Percentiles rank a stretch among this genome's conserved stretches.
phyloP scores from a whole-genome alignment of 2,329 filamentous ascomycete species.

The Fusarium sp. region DNA sequence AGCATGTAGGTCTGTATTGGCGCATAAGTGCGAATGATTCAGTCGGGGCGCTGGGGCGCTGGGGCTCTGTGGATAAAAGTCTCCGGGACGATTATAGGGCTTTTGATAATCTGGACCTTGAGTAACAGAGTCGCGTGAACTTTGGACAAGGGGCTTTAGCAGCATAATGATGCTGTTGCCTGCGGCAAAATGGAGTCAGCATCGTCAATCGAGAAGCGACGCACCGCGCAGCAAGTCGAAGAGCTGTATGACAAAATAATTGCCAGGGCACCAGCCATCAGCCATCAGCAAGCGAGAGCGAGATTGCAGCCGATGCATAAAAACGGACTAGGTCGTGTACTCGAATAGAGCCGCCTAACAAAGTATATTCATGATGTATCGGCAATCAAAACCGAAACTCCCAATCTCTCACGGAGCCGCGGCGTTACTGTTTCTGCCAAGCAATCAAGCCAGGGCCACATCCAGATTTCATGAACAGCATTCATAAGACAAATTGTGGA shows the following conservation, averaged over 20 bases:
- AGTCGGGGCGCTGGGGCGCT: constrained; percentile 27
- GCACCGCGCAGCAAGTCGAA: constrained; percentile 6
- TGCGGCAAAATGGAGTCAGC: constrained; percentile 36
- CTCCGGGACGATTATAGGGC: constrained; percentile 29
- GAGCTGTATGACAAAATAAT: background rate
- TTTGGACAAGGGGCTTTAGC: constrained; percentile 32
- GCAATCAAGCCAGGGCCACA: background rate
- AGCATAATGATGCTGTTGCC: constrained; percentile 43
- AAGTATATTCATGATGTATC: constrained; percentile 29
- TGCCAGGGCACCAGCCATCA: background rate
- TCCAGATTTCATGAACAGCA: constrained; percentile 15
- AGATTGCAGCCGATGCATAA: constrained; percentile 1
- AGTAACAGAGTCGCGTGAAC: constrained; percentile 43
- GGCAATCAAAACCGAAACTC: constrained; percentile 34
- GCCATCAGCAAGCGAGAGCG: constrained; percentile 4
- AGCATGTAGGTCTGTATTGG: constrained; percentile 5
- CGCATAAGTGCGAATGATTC: background rate
- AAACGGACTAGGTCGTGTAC: constrained; percentile 1
- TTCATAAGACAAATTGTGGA: constrained; percentile 19
- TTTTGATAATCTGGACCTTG: constrained; percentile 39
- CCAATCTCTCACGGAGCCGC: constrained; percentile 14
- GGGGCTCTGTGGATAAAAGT: constrained; percentile 34
- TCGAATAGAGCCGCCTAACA: background rate
- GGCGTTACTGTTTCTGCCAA: constrained; percentile 32
- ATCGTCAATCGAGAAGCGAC: constrained; percentile 21